phyloP scores from a whole-genome alignment of 2,329 filamentous ascomycete species.

The Exserohilum turcica region DNA sequence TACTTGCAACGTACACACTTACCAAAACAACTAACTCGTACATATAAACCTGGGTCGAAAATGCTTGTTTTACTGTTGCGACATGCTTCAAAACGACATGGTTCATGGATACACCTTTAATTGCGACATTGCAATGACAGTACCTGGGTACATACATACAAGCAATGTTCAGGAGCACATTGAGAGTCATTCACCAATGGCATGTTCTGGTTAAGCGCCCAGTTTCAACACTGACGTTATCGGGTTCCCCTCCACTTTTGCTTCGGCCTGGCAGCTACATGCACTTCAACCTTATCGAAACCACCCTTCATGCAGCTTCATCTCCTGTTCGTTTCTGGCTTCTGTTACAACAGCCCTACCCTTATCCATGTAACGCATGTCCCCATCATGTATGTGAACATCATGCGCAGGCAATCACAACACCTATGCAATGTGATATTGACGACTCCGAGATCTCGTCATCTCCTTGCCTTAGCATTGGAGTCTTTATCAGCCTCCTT shows the following conservation, averaged over 20 bases:
- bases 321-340: neutral
- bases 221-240: neutral
- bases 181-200: conserved; percentile 3
- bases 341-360: neutral
- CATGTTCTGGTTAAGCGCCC: conserved; percentile 4
- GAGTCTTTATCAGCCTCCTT: neutral
- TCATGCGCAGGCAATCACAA: neutral
- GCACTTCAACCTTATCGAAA: neutral
- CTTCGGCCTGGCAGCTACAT: neutral
- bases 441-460: neutral
- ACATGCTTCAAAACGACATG: neutral
- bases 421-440: conserved; percentile 5
- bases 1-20: neutral
- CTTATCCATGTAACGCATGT: neutral
- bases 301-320: neutral
- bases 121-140: neutral
- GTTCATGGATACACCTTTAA: neutral
- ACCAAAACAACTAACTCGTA: neutral
- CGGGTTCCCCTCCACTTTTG: neutral
- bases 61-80: neutral
- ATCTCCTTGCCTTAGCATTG: neutral
- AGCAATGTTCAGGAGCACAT: neutral
- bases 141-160: neutral
- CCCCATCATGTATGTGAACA: neutral
- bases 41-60: neutral